These are phyloP conservation scores for Medicago ruthenica DNA, from an alignment of 306 rosid species.

Conservation along the genomic window DNA sequence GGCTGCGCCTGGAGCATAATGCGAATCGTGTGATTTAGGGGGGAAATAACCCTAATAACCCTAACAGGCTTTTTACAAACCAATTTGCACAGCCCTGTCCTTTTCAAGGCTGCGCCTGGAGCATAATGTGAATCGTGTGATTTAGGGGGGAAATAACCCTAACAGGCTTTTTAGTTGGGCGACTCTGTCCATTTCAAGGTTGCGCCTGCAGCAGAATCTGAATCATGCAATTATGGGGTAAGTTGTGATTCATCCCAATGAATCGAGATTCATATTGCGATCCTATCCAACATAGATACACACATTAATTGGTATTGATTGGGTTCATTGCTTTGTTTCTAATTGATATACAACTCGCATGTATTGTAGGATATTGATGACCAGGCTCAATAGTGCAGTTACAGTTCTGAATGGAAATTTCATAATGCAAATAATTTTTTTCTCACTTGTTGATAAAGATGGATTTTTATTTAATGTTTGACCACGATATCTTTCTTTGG, in stretches of 20 bases:
- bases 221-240: background rate
- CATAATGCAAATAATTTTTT: constrained; percentile 21
- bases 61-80: background rate
- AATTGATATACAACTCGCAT: background rate
- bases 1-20: background rate
- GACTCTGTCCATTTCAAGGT: background rate
- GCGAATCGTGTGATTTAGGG: background rate
- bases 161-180: background rate
- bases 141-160: background rate
- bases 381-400: background rate
- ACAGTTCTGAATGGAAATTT: constrained; percentile 28
- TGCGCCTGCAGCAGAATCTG: constrained; percentile 1
- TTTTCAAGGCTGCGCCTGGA: background rate
- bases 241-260: background rate
- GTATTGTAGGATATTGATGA: background rate
- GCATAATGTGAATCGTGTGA: background rate
- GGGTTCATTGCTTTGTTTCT: background rate
- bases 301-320: constrained; percentile 3
- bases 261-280: background rate
- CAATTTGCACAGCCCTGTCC: background rate
- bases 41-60: background rate
- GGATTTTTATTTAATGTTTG: constrained; percentile 17
- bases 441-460: constrained; percentile 20
- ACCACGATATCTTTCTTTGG: background rate
- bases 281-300: background rate